Base-by-base conservation (phyloP, 208 protist genomes). In the Leishmania guyanensis region DNA sequence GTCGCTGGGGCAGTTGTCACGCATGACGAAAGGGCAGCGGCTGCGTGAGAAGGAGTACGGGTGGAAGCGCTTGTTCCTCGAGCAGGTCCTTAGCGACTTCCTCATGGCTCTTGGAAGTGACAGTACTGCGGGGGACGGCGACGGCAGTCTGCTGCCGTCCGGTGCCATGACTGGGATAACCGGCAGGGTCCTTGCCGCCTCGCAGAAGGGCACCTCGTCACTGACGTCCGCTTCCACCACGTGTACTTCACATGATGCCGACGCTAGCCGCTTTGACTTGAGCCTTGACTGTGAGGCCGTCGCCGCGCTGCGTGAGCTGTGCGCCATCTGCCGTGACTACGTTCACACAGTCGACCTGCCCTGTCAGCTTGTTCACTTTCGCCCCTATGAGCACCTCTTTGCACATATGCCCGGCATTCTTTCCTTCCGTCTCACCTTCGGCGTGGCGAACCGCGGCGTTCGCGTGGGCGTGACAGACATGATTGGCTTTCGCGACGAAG, bases 1-100 rank as follows among this genome's bases (percentile, higher is more conserved):
- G 94, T 90, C 94, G 48, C 87, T 90, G 53, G 95, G 95, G 20
- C 93, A 97, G 85, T 84, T 98, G 54, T 91, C 88, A n/a, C 65
- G 78, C 60, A 83, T 87, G 73, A 53, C 79, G 58, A 69, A 26
- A 29, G 82, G 82, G 26, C 88, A 90, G 77, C 76, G 88, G 51
- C 65, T 86, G 39, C 77, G 88, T 16, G 78, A 72, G 43, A 89
- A 92, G 50, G 64, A 82, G 56, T 88, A 84, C 79, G 89, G 91
- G 39, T 97, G 94, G 94, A 98, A 98, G 82, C 91, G 91, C 29
- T 88, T 97, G 58, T 98, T 91, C 68, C 85, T 98, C 8, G 94
- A 98, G 86, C 86, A 89, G 17, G 60, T 91, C 3, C 85, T 98
- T 29, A 85, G 81, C 46, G 94, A 97, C 78, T 96, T 87, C 70